phyloP scores from a whole-genome alignment of 805 yeast species.

The Starmerella ratchasimensis region DNA sequence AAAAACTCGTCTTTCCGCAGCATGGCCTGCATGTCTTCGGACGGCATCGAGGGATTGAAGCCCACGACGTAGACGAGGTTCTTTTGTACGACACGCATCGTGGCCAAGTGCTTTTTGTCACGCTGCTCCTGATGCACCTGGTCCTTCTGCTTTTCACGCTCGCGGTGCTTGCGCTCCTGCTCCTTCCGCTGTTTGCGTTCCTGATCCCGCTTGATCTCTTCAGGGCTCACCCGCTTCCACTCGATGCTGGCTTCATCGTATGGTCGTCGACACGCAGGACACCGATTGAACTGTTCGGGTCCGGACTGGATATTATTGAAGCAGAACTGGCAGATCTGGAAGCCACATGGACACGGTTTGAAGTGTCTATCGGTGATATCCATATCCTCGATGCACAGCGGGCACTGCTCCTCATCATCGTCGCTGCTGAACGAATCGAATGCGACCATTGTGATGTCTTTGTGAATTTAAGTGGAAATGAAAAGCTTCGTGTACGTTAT shows the following conservation, averaged over 20 bases:
- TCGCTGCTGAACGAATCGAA: slow-evolving; percentile 52
- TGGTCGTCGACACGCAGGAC: slow-evolving; percentile 93
- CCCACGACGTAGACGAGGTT: slow-evolving; percentile 94
- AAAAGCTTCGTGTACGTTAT: neutral
- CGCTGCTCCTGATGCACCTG: slow-evolving; percentile 27
- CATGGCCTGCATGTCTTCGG: slow-evolving; percentile 71
- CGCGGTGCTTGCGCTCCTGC: slow-evolving; percentile 57
- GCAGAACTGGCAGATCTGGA: slow-evolving; percentile 95
- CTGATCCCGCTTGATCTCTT: slow-evolving; percentile 76
- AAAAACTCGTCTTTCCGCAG: slow-evolving; percentile 83
- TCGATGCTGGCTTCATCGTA: slow-evolving; percentile 90
- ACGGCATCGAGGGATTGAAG: slow-evolving; percentile 69
- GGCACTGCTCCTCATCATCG: slow-evolving; percentile 71
- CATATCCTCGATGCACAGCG: slow-evolving; percentile 95
- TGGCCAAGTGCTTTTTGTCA: slow-evolving; percentile 73
- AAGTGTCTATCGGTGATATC: slow-evolving; percentile 91
- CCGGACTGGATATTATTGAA: slow-evolving; percentile 91
- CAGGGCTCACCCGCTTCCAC: slow-evolving; percentile 68
- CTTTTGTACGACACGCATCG: slow-evolving; percentile 96
- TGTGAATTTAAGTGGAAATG: neutral
- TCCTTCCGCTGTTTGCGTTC: slow-evolving; percentile 68
- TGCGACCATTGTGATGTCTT: slow-evolving; percentile 5
- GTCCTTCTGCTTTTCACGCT: slow-evolving; percentile 87
- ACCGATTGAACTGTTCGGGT: slow-evolving; percentile 87
- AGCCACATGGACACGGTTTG: slow-evolving; percentile 99